phyloP scores from a whole-genome alignment of 1,139 yeast genomes.

The Zygoascus hellenicus region DNA sequence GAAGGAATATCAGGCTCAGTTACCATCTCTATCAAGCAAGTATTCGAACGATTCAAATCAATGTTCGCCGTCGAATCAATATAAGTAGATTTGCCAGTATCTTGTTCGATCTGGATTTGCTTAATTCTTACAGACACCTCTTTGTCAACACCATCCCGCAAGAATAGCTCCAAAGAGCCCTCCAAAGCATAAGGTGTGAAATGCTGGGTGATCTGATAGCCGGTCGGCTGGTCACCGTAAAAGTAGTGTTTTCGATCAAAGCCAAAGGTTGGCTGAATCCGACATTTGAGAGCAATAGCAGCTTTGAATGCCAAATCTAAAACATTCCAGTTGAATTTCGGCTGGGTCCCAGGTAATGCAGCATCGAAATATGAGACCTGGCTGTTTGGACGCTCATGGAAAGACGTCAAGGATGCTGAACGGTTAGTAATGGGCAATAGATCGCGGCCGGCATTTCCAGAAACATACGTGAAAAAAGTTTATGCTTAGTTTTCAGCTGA shows the following conservation, averaged over 20 bases:
- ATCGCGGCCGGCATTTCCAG: slow-evolving; percentile 37
- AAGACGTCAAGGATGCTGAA: slow-evolving; percentile 33
- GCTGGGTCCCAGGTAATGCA: slow-evolving; percentile 92
- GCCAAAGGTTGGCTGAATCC: slow-evolving; percentile 50
- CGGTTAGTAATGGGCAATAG: neutral
- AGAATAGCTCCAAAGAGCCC: slow-evolving; percentile 50
- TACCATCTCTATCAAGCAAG: slow-evolving; percentile 84
- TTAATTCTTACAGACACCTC: slow-evolving; percentile 42
- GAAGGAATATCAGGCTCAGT: slow-evolving; percentile 80
- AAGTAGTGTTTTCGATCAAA: slow-evolving; percentile 95
- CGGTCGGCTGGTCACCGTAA: slow-evolving; percentile 94
- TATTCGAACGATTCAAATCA: slow-evolving; percentile 79
- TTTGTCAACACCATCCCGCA: slow-evolving; percentile 47
- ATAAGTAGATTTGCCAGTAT: slow-evolving; percentile 80
- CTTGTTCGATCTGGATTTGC: slow-evolving; percentile 88
- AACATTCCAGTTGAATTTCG: slow-evolving; percentile 72
- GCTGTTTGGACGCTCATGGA: slow-evolving; percentile 57
- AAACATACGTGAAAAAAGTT: slow-evolving; percentile 58
- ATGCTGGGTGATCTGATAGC: slow-evolving; percentile 92
- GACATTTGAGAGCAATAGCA: slow-evolving; percentile 63
- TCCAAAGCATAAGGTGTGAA: slow-evolving; percentile 70
- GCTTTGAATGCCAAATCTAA: slow-evolving; percentile 64
- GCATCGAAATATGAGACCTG: slow-evolving; percentile 75
- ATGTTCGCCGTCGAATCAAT: slow-evolving; percentile 41
- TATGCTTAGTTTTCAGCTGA: slow-evolving; percentile 66